phyloP scores from a whole-genome alignment of 176 grass and related monocot genomes.

The Zoysia pacifica region DNA sequence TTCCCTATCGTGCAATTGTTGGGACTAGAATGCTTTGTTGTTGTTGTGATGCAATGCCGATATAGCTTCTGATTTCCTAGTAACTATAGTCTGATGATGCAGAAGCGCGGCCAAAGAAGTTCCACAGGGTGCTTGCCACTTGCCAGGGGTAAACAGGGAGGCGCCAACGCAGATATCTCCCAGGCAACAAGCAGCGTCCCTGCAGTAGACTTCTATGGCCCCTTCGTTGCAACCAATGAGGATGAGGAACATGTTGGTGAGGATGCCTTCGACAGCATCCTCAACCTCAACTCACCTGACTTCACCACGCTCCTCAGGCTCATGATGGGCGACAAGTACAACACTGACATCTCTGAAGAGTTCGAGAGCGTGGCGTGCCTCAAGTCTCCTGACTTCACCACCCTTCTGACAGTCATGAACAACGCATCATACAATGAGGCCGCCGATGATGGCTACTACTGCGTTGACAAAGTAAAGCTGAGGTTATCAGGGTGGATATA shows the following conservation, averaged over 20 bases:
- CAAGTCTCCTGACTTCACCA: slow-evolving; percentile 41
- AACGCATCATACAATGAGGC: slow-evolving; percentile 5
- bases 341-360: slow-evolving; percentile 24
- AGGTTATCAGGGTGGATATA: slow-evolving; percentile 16
- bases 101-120: slow-evolving; percentile 9
- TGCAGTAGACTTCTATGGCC: not conserved
- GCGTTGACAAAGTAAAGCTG: slow-evolving; percentile 47
- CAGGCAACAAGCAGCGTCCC: not conserved
- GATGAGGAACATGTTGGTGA: not conserved
- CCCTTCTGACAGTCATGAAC: slow-evolving; percentile 44
- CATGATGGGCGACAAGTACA: slow-evolving; percentile 23
- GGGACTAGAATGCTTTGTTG: no score
- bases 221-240: not conserved
- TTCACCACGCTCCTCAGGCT: slow-evolving; percentile 14
- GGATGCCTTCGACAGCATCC: not conserved
- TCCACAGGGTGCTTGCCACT: not conserved
- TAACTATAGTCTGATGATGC: slow-evolving; percentile 21
- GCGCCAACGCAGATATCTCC: not conserved
- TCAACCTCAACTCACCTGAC: slow-evolving; percentile 19
- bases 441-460: slow-evolving; percentile 35
- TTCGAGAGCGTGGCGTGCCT: slow-evolving; percentile 26
- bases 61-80: slow-evolving; percentile 4
- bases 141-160: not conserved
- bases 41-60: not conserved
- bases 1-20: no score